Conservation (phyloP, 2,329 filamentous ascomycete genomes). For the Alternaria hordeiaustralica region DNA sequence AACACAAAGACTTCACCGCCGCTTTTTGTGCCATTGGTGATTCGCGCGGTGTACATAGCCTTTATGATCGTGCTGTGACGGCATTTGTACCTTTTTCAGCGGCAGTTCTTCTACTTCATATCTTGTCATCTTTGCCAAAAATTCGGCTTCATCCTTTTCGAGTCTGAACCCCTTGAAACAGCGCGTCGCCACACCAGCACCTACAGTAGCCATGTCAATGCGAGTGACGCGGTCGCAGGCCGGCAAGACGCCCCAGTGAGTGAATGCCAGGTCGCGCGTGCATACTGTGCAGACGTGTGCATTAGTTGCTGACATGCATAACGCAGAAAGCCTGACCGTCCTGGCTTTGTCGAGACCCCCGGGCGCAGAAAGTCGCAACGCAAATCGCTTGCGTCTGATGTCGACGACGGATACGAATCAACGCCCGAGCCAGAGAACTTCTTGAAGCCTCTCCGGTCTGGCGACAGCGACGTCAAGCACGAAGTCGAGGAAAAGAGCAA, state of each 20-base stretch:
- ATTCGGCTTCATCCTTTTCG: not conserved
- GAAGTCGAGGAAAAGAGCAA: constrained; percentile 40
- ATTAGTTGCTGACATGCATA: constrained; percentile 29
- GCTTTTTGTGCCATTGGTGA: constrained; percentile 15
- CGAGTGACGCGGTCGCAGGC: constrained; percentile 56
- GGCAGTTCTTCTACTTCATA: not conserved
- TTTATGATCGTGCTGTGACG: constrained; percentile 19
- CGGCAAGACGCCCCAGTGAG: constrained; percentile 57
- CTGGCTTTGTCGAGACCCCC: constrained; percentile 58
- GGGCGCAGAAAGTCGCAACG: constrained; percentile 52
- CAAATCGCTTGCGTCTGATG: constrained; percentile 46
- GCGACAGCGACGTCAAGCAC: constrained; percentile 4
- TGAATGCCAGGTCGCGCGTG: not conserved
- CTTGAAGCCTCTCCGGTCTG: constrained; percentile 12
- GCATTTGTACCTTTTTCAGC: constrained; percentile 2
- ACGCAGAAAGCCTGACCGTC: constrained; percentile 49
- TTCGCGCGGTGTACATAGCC: not conserved
- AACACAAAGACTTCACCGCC: constrained; percentile 17
- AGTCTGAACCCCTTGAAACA: constrained; percentile 17
- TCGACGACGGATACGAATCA: constrained; percentile 38
- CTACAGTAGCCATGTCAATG: constrained; percentile 41
- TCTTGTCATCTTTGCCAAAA: not conserved
- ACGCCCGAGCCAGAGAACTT: constrained; percentile 44
- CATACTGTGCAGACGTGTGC: not conserved
- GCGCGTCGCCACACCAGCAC: constrained; percentile 19